Evolutionary conservation across 2,329 filamentous ascomycete species (phyloP), one percentile per base, ranked within the genome.

Genomic region (Cytospora schulzeri): DNA sequence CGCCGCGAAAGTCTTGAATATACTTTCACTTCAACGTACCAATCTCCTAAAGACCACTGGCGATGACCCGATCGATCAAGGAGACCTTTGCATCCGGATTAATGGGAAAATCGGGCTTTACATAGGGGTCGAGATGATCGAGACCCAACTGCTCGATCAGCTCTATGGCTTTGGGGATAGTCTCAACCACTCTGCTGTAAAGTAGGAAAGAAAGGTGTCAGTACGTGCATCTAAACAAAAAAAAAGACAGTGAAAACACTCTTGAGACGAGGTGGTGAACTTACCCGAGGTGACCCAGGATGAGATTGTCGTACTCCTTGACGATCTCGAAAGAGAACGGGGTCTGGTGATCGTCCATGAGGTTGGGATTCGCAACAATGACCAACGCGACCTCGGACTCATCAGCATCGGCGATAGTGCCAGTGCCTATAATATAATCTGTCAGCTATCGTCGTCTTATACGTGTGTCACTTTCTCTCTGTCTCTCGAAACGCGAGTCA

Each of bases 291-390:
- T 82, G 79, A 14, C 90, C 91, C 70, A 88, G 83, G n/a, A 93
- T 82, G 3, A 92, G 87, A 76, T 96, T 96, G 28, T 48, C 24
- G n/a, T 90, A 89, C 69, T 92, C 86, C 28, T 81, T 79, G 35
- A 90, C 85, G 63, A 98, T 83, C 69, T 91, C 88, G 57, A 88
- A 81, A 0, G 94, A 94, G 62, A 99, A 84, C 75, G 98, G 92
- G 24, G 87, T 84, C 76, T 99, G 95, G 74, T 99, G 95, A 71
- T 99, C 94, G 72, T 96, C 88, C 70, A 97, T 84, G 0, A 99
- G 84, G 8, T 82, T 81, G 1, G 87, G 83, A 75, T 99, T 99
- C 2, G 94, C 91, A 2, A 99, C 93, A 0, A 97, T 92, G 57
- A 99, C 84, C n/a, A 98, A 80, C 3, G 91, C 89, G 0, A 93